Evolutionary conservation across 768 basidiomycete genomes (phyloP), one percentile per base, ranked within the genome.

Genomic region (Lactarius trivialis): DNA sequence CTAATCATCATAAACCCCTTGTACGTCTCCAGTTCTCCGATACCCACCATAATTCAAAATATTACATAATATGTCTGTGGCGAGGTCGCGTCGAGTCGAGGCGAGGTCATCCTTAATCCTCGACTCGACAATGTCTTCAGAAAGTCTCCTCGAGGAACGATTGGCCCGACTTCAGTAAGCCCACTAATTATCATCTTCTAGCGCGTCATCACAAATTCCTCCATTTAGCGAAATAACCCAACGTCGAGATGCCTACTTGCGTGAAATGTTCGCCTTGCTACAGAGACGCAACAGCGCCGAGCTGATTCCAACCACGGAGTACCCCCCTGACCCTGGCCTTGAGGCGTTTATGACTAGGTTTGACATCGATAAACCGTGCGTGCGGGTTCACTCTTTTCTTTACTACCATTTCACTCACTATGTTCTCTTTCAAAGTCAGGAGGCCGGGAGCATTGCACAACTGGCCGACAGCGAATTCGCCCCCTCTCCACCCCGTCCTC

Each of bases 201-300:
- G n/a, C 4, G 5, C 30, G 3, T 48, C 4, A 7, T 9, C 17
- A 12, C 48, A 1, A 53, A 34, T 37, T 21, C 45, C 1, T 34
- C 9, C 14, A 5, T 51, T 21, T 65, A 91, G 89, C 71, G 78
- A 76, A 66, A 85, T 91, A 65, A 73, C 83, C 49, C 73, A 79
- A 52, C 84, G 83, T 67, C 78, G 89, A 72, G 86, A 88, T 84
- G 84, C 76, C 57, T 79, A 90, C 54, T 79, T 91, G 71, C 78
- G 79, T 48, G 82, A 90, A 71, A 84, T 91, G 83, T 87, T 82
- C 74, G 73, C 75, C 56, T 81, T 91, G 77, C 79, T 89, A 54
- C 79, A 77, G 60, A 77, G 77, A 60, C 81, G 82, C 68, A 76
- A 81, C 56, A 75, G 75, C 65, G 68, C 79, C 49, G 80, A 80